Conservation (phyloP, 345 rosid genomes). For the Aquilaria malaccensis region DNA sequence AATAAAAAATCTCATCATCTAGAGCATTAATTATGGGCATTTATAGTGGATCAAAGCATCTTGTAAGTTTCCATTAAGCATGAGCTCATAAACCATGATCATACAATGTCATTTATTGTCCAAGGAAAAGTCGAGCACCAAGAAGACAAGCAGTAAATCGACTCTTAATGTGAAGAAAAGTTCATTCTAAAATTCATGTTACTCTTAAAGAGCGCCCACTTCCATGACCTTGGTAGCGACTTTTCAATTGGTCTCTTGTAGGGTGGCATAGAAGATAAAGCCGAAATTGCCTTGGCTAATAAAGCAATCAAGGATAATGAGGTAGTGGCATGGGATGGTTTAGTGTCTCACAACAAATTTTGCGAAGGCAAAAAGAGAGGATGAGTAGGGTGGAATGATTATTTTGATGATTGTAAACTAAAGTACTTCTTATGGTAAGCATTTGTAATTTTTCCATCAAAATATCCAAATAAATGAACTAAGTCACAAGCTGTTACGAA, state of each 20-base stretch:
- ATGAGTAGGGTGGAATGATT: slow-evolving; percentile 30
- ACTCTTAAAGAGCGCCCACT: slow-evolving; percentile 83
- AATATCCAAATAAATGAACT: too few species aligned
- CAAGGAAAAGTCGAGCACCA: slow-evolving; percentile 73
- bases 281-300: slow-evolving; percentile 82
- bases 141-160: slow-evolving; percentile 43
- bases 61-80: slow-evolving; percentile 81
- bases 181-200: slow-evolving; percentile 93
- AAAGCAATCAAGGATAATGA: slow-evolving; percentile 44
- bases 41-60: slow-evolving; percentile 73
- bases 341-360: slow-evolving; percentile 38
- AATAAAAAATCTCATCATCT: slow-evolving; percentile 51
- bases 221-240: slow-evolving; percentile 91
- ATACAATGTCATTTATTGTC: slow-evolving; percentile 54
- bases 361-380: slow-evolving; percentile 45
- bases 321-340: slow-evolving; percentile 48
- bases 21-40: slow-evolving; percentile 53
- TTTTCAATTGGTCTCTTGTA: slow-evolving; percentile 12
- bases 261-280: slow-evolving; percentile 63
- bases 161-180: slow-evolving; percentile 66
- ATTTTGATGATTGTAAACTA: too few species aligned
- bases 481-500: too few species aligned
- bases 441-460: too few species aligned
- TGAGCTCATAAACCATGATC: slow-evolving; percentile 74
- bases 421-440: too few species aligned